Evolutionary conservation across 495 filamentous ascomycete genomes (phyloP).

Genomic region (Pseudevernia furfuracea): DNA sequence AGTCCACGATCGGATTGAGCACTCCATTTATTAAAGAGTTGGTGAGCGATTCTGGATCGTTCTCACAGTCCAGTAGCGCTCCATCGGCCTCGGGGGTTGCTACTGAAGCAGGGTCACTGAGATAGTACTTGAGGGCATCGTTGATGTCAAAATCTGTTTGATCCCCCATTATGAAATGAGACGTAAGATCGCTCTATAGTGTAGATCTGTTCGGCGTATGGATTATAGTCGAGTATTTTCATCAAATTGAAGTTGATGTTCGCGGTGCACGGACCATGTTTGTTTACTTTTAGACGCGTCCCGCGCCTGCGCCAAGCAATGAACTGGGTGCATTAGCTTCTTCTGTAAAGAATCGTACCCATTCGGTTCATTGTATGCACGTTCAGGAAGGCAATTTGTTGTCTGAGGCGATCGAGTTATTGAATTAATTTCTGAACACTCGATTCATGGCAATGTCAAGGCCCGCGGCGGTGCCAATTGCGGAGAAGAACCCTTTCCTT

Average conservation of each 20-base stretch:
- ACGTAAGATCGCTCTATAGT: neutral
- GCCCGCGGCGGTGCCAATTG: conserved; percentile 1
- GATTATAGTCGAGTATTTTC: neutral
- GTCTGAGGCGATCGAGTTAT: neutral
- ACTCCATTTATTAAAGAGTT: conserved; percentile 69
- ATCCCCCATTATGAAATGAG: conserved; percentile 26
- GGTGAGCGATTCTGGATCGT: conserved; percentile 77
- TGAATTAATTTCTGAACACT: neutral
- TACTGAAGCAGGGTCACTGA: conserved; percentile 78
- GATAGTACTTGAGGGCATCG: conserved; percentile 87
- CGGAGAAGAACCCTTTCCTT: conserved; percentile 15
- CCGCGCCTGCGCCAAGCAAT: conserved; percentile 17
- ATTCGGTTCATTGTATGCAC: neutral
- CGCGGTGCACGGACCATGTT: conserved; percentile 22
- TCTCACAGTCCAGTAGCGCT: conserved; percentile 82
- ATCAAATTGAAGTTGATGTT: conserved; percentile 2
- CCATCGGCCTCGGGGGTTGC: conserved; percentile 81
- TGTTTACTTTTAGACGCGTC: conserved; percentile 26
- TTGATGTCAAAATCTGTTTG: conserved; percentile 85
- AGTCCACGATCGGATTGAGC: conserved; percentile 88
- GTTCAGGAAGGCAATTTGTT: neutral
- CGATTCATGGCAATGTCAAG: conserved; percentile 8
- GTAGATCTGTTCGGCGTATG: neutral
- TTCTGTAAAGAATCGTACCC: neutral
- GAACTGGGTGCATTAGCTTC: too few relatives aligned